Evolutionary conservation across 2,329 filamentous ascomycete genomes (phyloP).

Genomic region (Aspergillus sp.): DNA sequence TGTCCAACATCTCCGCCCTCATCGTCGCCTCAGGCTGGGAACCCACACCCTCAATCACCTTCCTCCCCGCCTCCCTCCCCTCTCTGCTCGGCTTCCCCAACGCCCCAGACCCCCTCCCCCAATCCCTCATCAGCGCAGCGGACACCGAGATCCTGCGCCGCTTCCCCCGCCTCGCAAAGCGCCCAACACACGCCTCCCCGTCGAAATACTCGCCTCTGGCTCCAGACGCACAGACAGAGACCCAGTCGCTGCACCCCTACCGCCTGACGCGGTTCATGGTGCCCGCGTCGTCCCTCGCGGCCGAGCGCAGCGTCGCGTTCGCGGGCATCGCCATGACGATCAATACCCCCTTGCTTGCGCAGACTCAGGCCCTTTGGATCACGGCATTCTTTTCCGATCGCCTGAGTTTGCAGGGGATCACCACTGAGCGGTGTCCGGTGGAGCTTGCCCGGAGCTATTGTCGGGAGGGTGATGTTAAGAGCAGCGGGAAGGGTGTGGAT

Average conservation of each 20-base stretch:
- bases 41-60: conserved; percentile 48
- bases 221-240: conserved; percentile 27
- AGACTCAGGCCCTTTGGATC: conserved; percentile 61
- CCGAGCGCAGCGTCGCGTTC: conserved; percentile 50
- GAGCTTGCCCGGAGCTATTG: neutral
- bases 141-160: conserved; percentile 52
- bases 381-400: conserved; percentile 61
- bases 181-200: conserved; percentile 38
- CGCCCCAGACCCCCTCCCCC: conserved; percentile 33
- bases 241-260: conserved; percentile 39
- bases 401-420: conserved; percentile 35
- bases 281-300: conserved; percentile 38
- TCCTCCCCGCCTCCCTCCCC: conserved; percentile 45
- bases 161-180: conserved; percentile 49
- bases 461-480: neutral
- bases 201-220: conserved; percentile 29
- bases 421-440: conserved; percentile 25
- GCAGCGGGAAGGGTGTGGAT: neutral
- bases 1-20: conserved; percentile 53
- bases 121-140: conserved; percentile 41
- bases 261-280: conserved; percentile 50
- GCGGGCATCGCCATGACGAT: conserved; percentile 49
- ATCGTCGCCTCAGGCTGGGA: conserved; percentile 61
- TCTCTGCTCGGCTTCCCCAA: conserved; percentile 50
- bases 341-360: conserved; percentile 46